Base-by-base conservation (phyloP, 139 green algal species). In the Bryopsis sp. region DNA sequence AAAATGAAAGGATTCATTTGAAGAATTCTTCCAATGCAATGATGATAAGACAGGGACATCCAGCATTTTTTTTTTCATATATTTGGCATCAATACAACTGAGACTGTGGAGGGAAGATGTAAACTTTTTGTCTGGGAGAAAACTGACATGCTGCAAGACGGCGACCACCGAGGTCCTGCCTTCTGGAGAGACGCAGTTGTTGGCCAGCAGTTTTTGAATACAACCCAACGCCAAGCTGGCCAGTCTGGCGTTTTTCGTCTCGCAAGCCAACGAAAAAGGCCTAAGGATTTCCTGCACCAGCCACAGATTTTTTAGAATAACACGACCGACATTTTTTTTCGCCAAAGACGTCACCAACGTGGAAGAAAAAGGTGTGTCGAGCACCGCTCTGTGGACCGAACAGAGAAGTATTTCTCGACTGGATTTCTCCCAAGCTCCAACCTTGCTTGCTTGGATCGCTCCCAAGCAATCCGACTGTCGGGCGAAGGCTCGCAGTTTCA, bases 201-300 rank as follows among this genome's bases (percentile, higher is more conserved):
- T 85, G 5, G 86, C 83, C 19, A 95, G 76, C 47, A 96, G 72
- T 74, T 90, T 93, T 64, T 96, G 90, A 2, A 92, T 62, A 34
- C 79, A 85, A 7, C 67, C 73, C 48, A 96, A 78, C 1, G 82
- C 79, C 2, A 82, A 68, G 35, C 66, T 78, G 8, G 82, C 78
- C 22, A 96, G 82, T 47, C 81, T 81, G 0, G 83, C 58, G 36
- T 82, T 84, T 38, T 86, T 89, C 39, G 78, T 85, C 39, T 94
- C 88, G 61, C 85, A 91, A 32, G 86, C 84, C 22, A 89, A 48
- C 19, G 82, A 63, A 68, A 96, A 90, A 0, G 90, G 90, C 32
- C 79, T 75, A 29, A 96, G 73, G 2, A 96, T 63, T 37, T 95
- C 89, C 82, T 96, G 76, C 71, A 64, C 38, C 2, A 31, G 32